These are phyloP conservation scores for Senecio squalidus DNA, from an alignment of 140 eudicot genomes.

Conservation along the genomic window DNA sequence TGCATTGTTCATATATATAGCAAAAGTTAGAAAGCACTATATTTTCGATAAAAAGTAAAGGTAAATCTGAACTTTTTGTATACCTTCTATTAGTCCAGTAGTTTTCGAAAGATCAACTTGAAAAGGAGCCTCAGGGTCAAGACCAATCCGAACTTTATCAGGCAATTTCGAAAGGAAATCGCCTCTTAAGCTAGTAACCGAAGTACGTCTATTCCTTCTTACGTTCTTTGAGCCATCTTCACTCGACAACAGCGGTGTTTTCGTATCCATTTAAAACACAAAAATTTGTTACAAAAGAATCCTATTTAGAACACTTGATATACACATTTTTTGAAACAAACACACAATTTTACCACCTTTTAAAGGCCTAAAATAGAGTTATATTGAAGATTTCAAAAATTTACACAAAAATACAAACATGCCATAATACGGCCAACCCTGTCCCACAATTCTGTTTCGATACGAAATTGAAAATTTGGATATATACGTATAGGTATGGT, in stretches of 20 bases:
- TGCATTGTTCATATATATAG: background rate
- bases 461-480: constrained; percentile 10
- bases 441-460: too few species aligned
- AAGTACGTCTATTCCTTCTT: constrained; percentile 22
- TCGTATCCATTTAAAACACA: constrained; percentile 36
- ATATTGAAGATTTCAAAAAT: constrained; percentile 8
- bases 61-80: background rate
- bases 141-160: constrained; percentile 42
- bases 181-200: constrained; percentile 34
- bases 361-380: constrained; percentile 1
- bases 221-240: constrained; percentile 16
- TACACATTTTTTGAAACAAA: constrained; percentile 12
- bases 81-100: constrained; percentile 56
- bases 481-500: constrained; percentile 14
- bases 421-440: too few species aligned
- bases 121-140: constrained; percentile 73
- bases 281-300: background rate
- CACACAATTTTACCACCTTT: constrained; percentile 1
- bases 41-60: background rate
- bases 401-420: constrained; percentile 6
- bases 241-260: constrained; percentile 45
- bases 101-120: constrained; percentile 58
- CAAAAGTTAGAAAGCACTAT: constrained; percentile 2
- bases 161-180: constrained; percentile 69
- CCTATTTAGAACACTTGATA: constrained; percentile 2